Conservation (phyloP, 164 flowering plant species). For the Aristolochia fimbriata region DNA sequence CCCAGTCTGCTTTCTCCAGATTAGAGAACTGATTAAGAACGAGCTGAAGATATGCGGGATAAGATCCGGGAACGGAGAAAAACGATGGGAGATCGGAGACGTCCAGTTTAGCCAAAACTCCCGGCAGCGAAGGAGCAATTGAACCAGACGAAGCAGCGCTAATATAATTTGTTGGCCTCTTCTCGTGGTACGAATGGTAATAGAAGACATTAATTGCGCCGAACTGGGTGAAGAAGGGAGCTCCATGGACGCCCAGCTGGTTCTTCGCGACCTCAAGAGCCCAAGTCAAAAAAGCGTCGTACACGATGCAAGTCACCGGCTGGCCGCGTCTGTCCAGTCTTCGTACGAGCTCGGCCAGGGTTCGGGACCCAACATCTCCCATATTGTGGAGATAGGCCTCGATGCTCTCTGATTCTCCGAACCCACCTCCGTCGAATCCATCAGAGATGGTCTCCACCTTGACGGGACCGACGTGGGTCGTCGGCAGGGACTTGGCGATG, state of each 20-base stretch:
- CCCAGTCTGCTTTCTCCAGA: no score
- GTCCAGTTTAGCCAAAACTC: conserved; percentile 9
- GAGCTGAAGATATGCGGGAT: not conserved
- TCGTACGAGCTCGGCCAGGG: no score
- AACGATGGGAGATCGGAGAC: conserved; percentile 18
- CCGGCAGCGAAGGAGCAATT: conserved; percentile 14
- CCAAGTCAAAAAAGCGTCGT: conserved; percentile 42
- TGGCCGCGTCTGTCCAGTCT: no score
- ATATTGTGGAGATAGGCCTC: no score
- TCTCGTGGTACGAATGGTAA: conserved; percentile 15
- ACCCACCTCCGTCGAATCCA: no score
- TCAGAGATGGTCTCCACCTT: no score
- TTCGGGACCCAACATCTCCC: no score
- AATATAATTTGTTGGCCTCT: conserved; percentile 3
- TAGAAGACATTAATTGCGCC: conserved; percentile 24
- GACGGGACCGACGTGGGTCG: no score
- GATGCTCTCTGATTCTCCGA: no score
- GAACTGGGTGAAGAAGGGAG: no score
- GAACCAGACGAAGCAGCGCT: no score
- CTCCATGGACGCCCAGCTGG: conserved; percentile 23
- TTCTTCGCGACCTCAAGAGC: conserved; percentile 26
- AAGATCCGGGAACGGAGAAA: not conserved
- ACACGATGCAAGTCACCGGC: conserved; percentile 23
- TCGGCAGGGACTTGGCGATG: no score
- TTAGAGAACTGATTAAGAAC: conserved; percentile 25